These are phyloP conservation scores for Trametes elegans DNA, from an alignment of 768 basidiomycete species.

Conservation along the genomic window DNA sequence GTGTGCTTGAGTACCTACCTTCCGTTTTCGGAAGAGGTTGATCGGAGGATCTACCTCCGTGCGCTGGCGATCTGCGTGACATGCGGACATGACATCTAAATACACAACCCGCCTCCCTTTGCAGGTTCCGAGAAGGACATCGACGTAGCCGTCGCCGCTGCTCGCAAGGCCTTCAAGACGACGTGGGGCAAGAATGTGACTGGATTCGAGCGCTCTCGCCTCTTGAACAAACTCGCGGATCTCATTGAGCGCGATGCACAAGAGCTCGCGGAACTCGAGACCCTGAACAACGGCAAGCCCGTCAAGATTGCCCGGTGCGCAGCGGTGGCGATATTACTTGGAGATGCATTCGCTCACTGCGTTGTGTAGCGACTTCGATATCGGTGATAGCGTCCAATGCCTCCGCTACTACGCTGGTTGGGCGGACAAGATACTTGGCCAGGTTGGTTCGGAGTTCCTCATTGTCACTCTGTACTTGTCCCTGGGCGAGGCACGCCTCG, in stretches of 20 bases:
- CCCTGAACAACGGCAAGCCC: constrained; percentile 92
- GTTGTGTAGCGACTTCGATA: constrained; percentile 68
- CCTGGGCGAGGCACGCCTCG: not conserved
- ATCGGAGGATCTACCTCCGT: constrained; percentile 1
- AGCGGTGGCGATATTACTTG: not conserved
- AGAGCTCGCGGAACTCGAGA: constrained; percentile 80
- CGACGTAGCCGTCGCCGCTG: constrained; percentile 79
- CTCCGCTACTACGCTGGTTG: constrained; percentile 92
- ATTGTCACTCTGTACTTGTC: not conserved
- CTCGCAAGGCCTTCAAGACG: constrained; percentile 77
- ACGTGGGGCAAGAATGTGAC: constrained; percentile 89
- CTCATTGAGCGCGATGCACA: constrained; percentile 84
- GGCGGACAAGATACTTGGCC: constrained; percentile 91
- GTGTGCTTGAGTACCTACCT: not conserved
- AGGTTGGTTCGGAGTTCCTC: constrained; percentile 46
- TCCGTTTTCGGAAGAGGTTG: not conserved
- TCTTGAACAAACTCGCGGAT: constrained; percentile 85
- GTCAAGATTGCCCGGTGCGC: constrained; percentile 53
- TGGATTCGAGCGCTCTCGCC: constrained; percentile 76
- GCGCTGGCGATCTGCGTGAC: not conserved
- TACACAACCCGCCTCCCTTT: not conserved
- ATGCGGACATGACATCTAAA: not conserved
- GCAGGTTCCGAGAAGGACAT: constrained; percentile 73
- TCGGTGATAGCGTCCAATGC: constrained; percentile 74
- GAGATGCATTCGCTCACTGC: not conserved